Evolutionary conservation across 2,329 filamentous ascomycete genomes (phyloP).

Genomic region (Fusarium metavorans): DNA sequence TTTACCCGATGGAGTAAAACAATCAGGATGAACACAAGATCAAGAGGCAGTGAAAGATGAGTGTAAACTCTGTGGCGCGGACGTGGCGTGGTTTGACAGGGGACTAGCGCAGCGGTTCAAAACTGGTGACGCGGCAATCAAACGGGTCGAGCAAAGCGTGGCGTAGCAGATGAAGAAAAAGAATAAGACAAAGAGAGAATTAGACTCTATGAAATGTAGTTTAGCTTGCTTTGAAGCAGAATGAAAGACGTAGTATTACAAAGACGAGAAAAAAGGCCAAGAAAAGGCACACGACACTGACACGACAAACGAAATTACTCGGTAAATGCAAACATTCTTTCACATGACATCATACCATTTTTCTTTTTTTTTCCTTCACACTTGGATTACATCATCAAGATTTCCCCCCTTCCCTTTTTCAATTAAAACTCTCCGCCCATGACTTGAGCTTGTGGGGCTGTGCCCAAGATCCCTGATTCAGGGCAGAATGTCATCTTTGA

Average conservation of each 20-base stretch:
- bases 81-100: neutral
- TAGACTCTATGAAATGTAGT: neutral
- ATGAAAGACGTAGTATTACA: neutral
- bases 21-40: neutral
- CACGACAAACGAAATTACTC: neutral
- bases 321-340: neutral
- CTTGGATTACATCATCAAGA: slow-evolving; percentile 31
- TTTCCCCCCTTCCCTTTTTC: neutral
- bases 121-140: neutral
- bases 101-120: neutral
- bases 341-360: slow-evolving; percentile 4
- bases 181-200: neutral
- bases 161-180: neutral
- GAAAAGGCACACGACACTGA: neutral
- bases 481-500: slow-evolving; percentile 10
- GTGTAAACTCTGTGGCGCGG: neutral
- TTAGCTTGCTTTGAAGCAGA: neutral
- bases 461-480: slow-evolving; percentile 15
- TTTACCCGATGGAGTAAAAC: neutral
- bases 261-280: neutral
- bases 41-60: neutral
- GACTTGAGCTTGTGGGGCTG: slow-evolving; percentile 18
- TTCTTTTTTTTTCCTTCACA: neutral
- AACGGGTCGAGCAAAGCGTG: neutral
- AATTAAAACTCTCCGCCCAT: neutral